Percentiles rank a stretch among this genome's conserved stretches.
Evolutionary conservation across 2,329 filamentous ascomycete species (phyloP).

Genomic region (Hypoxylon sp.): DNA sequence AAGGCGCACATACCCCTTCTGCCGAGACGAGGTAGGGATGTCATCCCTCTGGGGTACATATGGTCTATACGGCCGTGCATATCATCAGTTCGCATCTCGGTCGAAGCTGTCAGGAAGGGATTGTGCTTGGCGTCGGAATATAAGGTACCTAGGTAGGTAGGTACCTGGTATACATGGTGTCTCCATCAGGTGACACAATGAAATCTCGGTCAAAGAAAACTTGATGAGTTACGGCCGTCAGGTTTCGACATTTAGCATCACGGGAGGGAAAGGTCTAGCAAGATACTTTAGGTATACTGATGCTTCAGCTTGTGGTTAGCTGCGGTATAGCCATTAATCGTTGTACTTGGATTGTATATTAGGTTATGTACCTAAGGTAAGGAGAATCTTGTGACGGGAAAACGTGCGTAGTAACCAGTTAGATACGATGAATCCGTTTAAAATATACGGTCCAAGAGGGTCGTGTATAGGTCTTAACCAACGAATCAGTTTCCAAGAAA

Average conservation of each 20-base stretch:
- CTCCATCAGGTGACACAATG: neutral
- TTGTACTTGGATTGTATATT: neutral
- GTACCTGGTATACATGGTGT: neutral
- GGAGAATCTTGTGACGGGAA: neutral
- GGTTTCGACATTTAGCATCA: neutral
- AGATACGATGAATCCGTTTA: neutral
- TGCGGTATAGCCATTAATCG: neutral
- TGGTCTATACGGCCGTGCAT: neutral
- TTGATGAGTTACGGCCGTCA: neutral
- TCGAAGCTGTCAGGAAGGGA: neutral
- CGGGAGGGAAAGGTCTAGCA: neutral
- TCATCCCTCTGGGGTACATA: neutral
- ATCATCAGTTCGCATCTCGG: neutral
- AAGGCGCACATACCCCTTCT: neutral
- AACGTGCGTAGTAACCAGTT: neutral
- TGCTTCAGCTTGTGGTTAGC: neutral
- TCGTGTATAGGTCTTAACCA: neutral
- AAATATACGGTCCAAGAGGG: neutral
- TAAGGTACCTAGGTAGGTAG: no score
- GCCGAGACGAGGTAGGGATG: neutral
- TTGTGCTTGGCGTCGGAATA: neutral
- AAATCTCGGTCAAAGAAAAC: neutral
- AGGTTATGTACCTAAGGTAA: neutral
- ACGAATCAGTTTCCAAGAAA: neutral
- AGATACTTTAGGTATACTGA: neutral